Evolutionary conservation across 208 protist genomes (phyloP).

Genomic region (Crithidia acanthocephali): DNA sequence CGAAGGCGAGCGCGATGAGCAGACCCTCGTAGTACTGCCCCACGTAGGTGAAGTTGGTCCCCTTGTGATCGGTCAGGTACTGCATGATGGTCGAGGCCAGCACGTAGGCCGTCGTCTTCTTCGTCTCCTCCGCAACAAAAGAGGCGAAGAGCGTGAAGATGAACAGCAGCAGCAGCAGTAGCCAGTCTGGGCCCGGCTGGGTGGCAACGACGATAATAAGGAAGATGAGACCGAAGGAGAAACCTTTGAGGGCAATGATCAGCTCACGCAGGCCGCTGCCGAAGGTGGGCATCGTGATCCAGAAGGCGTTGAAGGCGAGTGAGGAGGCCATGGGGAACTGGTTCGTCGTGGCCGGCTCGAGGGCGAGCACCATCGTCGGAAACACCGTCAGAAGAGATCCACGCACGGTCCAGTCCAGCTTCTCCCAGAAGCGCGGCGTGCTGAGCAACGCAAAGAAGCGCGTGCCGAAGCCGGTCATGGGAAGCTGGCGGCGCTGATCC

Average conservation of each 20-base stretch:
- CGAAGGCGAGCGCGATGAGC: constrained; percentile 77
- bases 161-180: constrained; percentile 78
- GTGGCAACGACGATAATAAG: constrained; percentile 73
- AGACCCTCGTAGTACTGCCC: constrained; percentile 76
- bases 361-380: constrained; percentile 85
- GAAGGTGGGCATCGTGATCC: constrained; percentile 91
- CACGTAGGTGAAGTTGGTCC: constrained; percentile 68
- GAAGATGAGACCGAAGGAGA: constrained; percentile 70
- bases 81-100: constrained; percentile 85
- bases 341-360: constrained; percentile 69
- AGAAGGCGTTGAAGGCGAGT: constrained; percentile 88
- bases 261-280: constrained; percentile 81
- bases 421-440: constrained; percentile 90
- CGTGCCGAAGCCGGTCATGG: constrained; percentile 83
- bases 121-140: constrained; percentile 86
- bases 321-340: constrained; percentile 80
- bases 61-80: constrained; percentile 56
- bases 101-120: constrained; percentile 91
- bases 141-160: constrained; percentile 76
- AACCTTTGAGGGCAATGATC: constrained; percentile 81
- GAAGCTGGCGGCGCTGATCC: constrained; percentile 81
- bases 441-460: constrained; percentile 79
- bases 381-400: constrained; percentile 85
- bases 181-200: constrained; percentile 54
- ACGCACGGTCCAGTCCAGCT: constrained; percentile 88